These are phyloP conservation scores for Aspergillus ruber DNA, from an alignment of 2,329 filamentous ascomycete genomes.

Conservation along the genomic window DNA sequence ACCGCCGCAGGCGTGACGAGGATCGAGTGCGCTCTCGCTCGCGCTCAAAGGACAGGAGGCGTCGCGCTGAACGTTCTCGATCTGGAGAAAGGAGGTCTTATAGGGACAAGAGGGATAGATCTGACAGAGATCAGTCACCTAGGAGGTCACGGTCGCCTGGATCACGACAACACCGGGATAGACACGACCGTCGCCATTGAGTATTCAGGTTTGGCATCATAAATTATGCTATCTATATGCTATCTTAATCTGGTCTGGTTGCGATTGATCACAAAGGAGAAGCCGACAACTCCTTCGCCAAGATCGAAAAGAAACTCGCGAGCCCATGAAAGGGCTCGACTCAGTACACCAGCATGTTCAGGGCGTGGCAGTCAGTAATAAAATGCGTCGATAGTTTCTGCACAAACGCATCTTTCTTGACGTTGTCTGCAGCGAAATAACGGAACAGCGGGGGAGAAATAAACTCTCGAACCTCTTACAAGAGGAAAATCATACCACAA, in stretches of 20 bases:
- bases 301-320: not conserved
- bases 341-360: not conserved
- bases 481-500: not conserved
- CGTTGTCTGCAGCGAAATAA: not conserved
- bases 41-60: slow-evolving; percentile 24
- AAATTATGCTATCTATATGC: slow-evolving; percentile 1
- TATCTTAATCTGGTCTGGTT: slow-evolving; percentile 1
- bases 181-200: slow-evolving; percentile 27
- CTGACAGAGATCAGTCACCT: slow-evolving; percentile 20
- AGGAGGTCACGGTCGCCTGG: slow-evolving; percentile 25
- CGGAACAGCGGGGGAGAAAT: too few species aligned
- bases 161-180: slow-evolving; percentile 22
- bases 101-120: slow-evolving; percentile 21
- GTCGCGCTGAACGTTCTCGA: slow-evolving; percentile 22
- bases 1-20: slow-evolving; percentile 35
- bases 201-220: slow-evolving; percentile 1
- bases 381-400: not conserved
- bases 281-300: not conserved
- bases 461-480: not conserved
- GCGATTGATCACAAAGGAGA: not conserved
- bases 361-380: not conserved
- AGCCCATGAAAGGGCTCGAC: not conserved
- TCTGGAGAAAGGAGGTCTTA: slow-evolving; percentile 17
- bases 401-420: not conserved
- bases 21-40: slow-evolving; percentile 15